Evolutionary conservation across 306 rosid genomes (phyloP), one percentile per base, ranked within the genome.

Genomic region (Trifolium pratense): DNA sequence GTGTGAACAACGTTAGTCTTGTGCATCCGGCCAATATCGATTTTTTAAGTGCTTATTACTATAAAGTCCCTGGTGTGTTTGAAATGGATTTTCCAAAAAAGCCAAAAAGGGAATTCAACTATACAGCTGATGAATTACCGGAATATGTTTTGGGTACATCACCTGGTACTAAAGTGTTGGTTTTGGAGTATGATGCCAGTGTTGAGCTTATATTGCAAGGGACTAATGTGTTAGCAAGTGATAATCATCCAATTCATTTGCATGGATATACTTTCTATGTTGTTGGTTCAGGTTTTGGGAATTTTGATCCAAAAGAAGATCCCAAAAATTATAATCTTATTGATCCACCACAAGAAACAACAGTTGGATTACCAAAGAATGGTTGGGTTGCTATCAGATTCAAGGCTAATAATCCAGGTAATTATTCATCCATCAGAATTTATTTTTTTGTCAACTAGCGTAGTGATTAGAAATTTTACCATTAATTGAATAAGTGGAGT

Each of bases 1-100:
- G 89, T 63, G 40, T 89, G 86, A 89, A 89, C 81, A 89, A 87
- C 81, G 77, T 85, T n/a, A 89, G 89, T 85, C 83, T 86, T 56
- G 84, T 71, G n/a, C 51, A 66, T 5, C 75, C 80, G 18, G 0
- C n/a, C n/a, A n/a, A 70, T 3, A 49, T 69, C 1, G 84, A 81
- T 45, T 68, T 89, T 21, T 64, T 89, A 0, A 81, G 82, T 12
- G 91, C 91, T 5, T 85, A 85, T 17, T 85, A 89, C 18, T 52
- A 79, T 29, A 77, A 57, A 4, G 79, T 86, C 23, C 43, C 65
- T 0, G 89, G 89, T 46, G 84, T 89, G 0, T 85, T 61, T 61
- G 68, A 67, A 5, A 59, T 26, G 31, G 76, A 86, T 63, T 86
- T 86, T 21, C 89, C 89, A 0, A 68, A 13, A 42, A 72, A 62